Evolutionary conservation across 2,329 filamentous ascomycete species (phyloP), one percentile per base, ranked within the genome.

Genomic region (Balansia obtecta): DNA sequence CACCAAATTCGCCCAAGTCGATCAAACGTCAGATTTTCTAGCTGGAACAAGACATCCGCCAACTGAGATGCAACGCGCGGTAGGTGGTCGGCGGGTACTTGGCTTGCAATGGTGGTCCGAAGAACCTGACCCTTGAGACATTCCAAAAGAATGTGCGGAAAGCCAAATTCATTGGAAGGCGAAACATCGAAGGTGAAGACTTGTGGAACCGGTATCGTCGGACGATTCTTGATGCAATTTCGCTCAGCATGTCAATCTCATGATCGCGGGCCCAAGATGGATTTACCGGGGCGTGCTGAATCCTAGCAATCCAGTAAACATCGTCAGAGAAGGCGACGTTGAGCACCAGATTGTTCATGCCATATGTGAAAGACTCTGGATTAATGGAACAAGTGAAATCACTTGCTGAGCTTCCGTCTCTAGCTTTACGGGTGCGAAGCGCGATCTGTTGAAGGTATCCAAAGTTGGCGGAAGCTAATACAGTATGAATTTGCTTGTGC

Each of bases 331-430:
- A 52, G 2, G 37, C 51, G 20, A 52, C 43, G 13, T 47, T 52
- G 0, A 52, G 40, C 47, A 52, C 51, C 15, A 52, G 12, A 38
- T 52, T 52, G 22, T 52, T 52, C 42, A 50, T 50, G 11, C 51
- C 47, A 15, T 50, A 71, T 32, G 45, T 39, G 30, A 51, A 48
- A 46, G 10, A 32, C 20, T 8, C 22, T n/a, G 44, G 13, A 37
- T 48, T 22, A 37, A 51, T 51, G 39, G 32, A 18, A 37, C 44
- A 51, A n/a, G 49, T 51, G 32, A 47, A 27, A 6, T 30, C 20
- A 16, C 4, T 51, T 20, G 45, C 34, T 37, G 16, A 10, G 38
- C 45, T 48, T 44, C 10, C 15, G 48, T 51, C 37, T 48, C 15
- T 27, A 43, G 44, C 45, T 33, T 51, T 51, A 12, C 49, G 49